phyloP scores from a whole-genome alignment of 768 basidiomycete genomes.

The Naganishia onofrii region DNA sequence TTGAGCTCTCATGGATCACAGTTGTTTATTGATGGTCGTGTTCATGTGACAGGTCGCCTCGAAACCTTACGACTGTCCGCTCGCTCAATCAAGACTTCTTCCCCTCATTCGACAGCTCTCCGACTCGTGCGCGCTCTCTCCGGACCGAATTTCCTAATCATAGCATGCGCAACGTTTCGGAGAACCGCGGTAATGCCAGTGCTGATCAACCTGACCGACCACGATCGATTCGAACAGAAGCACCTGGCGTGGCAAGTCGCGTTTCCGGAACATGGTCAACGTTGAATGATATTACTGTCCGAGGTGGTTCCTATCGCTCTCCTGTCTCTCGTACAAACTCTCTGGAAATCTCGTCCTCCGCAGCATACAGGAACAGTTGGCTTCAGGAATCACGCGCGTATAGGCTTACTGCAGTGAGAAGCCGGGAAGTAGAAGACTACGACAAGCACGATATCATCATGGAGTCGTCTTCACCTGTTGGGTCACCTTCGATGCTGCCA shows the following conservation, averaged over 20 bases:
- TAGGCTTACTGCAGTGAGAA: no score
- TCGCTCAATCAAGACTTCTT: background rate
- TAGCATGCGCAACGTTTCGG: background rate
- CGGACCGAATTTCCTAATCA: background rate
- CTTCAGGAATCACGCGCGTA: background rate
- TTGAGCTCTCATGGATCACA: background rate
- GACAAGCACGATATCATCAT: constrained; percentile 3
- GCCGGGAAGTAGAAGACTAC: background rate
- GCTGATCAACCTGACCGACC: background rate
- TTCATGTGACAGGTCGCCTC: constrained; percentile 7
- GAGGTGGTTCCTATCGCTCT: background rate
- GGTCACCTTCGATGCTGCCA: background rate
- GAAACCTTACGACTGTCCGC: background rate
- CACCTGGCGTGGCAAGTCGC: background rate
- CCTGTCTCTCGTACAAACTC: background rate
- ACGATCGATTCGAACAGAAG: background rate
- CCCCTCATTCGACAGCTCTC: background rate
- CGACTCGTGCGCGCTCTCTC: background rate
- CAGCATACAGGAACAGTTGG: background rate
- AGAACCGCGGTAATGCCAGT: background rate
- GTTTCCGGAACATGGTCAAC: background rate
- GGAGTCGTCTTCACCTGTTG: background rate
- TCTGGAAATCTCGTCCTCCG: background rate
- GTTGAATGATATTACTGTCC: background rate
- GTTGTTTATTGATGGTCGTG: background rate